Evolutionary conservation across 495 filamentous ascomycete genomes (phyloP).

Genomic region (Aspergillus bertholletiae): DNA sequence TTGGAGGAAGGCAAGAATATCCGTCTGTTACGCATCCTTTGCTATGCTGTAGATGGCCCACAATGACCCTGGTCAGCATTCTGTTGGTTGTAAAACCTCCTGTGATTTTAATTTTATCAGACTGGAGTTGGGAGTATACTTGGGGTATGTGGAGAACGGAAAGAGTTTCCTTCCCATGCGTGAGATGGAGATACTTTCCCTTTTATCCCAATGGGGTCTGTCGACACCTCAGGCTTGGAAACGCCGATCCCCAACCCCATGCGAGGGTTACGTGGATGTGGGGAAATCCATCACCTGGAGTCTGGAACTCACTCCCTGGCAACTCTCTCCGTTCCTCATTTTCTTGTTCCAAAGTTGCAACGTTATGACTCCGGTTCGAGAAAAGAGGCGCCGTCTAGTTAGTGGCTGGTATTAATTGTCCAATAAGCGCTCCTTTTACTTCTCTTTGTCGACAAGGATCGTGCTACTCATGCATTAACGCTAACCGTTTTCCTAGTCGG

Average conservation of each 20-base stretch:
- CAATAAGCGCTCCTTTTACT: background rate
- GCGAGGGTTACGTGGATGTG: background rate
- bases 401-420: constrained; percentile 11
- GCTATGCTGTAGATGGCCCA: background rate
- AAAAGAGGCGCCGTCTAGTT: constrained; percentile 7
- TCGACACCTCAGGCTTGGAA: background rate
- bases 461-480: too few relatives aligned
- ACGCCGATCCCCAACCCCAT: background rate
- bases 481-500: background rate
- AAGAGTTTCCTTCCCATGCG: constrained; percentile 14
- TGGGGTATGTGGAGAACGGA: constrained; percentile 4
- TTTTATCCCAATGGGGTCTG: background rate
- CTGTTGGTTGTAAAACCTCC: too few relatives aligned
- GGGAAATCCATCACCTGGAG: background rate
- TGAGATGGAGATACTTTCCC: constrained; percentile 10
- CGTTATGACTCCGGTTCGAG: constrained; percentile 1
- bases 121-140: too few relatives aligned
- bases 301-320: background rate
- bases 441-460: background rate
- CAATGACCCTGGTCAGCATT: background rate
- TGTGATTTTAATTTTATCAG: too few relatives aligned
- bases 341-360: background rate
- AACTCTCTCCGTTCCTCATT: constrained; percentile 12
- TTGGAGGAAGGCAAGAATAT: constrained; percentile 1
- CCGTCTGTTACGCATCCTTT: background rate